These are phyloP conservation scores for Lichtheimia ramosa DNA, from an alignment of 371 early-diverging fungal genomes.

Conservation along the genomic window DNA sequence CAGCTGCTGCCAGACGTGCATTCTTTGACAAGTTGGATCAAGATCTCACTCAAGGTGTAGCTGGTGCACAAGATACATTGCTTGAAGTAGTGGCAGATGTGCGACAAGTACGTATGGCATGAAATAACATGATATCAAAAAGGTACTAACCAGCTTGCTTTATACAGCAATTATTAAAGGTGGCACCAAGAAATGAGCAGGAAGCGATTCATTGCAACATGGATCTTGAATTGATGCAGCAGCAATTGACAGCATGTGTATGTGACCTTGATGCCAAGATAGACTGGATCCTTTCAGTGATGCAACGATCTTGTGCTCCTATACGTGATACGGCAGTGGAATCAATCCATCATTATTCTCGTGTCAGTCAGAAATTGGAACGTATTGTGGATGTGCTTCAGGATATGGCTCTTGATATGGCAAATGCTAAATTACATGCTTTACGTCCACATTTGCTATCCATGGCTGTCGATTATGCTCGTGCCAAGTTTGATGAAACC, in stretches of 20 bases:
- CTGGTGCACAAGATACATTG: conserved; percentile 31
- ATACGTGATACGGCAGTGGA: conserved; percentile 65
- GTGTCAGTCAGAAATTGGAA: conserved; percentile 27
- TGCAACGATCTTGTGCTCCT: conserved; percentile 73
- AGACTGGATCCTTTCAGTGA: conserved; percentile 43
- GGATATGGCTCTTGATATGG: conserved; percentile 71
- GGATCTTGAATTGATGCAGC: conserved; percentile 57
- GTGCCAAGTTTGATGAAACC: conserved; percentile 54
- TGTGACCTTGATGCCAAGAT: conserved; percentile 51
- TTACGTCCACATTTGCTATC: conserved; percentile 62
- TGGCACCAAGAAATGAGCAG: conserved; percentile 13
- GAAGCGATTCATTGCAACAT: conserved; percentile 50
- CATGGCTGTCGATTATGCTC: conserved; percentile 72
- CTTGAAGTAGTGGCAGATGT: conserved; percentile 55
- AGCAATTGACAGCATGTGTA: conserved; percentile 46
- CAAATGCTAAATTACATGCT: conserved; percentile 62
- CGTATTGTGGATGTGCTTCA: conserved; percentile 59
- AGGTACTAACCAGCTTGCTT: conserved; percentile 20
- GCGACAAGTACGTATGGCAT: conserved; percentile 6
- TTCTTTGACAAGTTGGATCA: conserved; percentile 61
- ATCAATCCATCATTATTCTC: conserved; percentile 21
- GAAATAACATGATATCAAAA: background rate
- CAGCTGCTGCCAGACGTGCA: conserved; percentile 55
- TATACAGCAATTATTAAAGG: conserved; percentile 27
- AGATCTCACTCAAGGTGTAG: conserved; percentile 40